These are phyloP conservation scores for Hypoxylon lienhwacheense DNA, from an alignment of 495 filamentous ascomycete genomes.

Conservation along the genomic window DNA sequence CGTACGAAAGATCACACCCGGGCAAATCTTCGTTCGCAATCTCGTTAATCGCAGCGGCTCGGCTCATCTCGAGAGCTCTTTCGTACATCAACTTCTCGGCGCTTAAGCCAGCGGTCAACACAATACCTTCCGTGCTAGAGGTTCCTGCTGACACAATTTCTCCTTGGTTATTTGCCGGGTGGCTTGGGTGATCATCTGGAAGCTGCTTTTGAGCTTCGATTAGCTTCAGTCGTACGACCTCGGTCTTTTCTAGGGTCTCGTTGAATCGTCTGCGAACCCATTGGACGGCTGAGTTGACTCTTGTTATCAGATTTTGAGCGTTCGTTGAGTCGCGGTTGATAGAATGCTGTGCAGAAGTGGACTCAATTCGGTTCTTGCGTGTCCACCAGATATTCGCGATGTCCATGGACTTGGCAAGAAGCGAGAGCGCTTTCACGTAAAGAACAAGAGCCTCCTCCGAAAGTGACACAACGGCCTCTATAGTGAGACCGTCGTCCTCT, in stretches of 20 bases:
- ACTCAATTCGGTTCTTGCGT: slow-evolving; percentile 69
- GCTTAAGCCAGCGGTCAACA: slow-evolving; percentile 72
- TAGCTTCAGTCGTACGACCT: slow-evolving; percentile 84
- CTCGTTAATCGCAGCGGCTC: slow-evolving; percentile 90
- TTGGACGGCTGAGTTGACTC: slow-evolving; percentile 91
- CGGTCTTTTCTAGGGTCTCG: slow-evolving; percentile 92
- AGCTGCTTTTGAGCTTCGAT: slow-evolving; percentile 83
- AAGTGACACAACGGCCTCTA: slow-evolving; percentile 80
- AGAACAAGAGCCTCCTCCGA: slow-evolving; percentile 95
- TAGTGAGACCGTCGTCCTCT: slow-evolving; percentile 73
- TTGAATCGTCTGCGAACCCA: slow-evolving; percentile 95
- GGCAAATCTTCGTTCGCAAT: slow-evolving; percentile 85
- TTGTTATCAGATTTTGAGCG: slow-evolving; percentile 60
- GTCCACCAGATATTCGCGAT: slow-evolving; percentile 93
- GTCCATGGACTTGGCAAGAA: slow-evolving; percentile 95
- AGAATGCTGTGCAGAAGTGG: slow-evolving; percentile 51
- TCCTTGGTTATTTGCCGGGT: slow-evolving; percentile 70
- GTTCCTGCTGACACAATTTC: slow-evolving; percentile 56
- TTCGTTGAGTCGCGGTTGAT: slow-evolving; percentile 49
- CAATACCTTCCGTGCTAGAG: slow-evolving; percentile 57
- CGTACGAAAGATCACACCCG: slow-evolving; percentile 90
- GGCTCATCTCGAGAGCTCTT: slow-evolving; percentile 93
- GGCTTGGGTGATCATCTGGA: slow-evolving; percentile 80
- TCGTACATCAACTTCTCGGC: slow-evolving; percentile 99
- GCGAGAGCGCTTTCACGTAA: slow-evolving; percentile 88